Percentiles rank a stretch among this genome's conserved stretches.
These are phyloP conservation scores for Murraya koenigii DNA, from an alignment of 345 rosid genomes.

Conservation along the genomic window DNA sequence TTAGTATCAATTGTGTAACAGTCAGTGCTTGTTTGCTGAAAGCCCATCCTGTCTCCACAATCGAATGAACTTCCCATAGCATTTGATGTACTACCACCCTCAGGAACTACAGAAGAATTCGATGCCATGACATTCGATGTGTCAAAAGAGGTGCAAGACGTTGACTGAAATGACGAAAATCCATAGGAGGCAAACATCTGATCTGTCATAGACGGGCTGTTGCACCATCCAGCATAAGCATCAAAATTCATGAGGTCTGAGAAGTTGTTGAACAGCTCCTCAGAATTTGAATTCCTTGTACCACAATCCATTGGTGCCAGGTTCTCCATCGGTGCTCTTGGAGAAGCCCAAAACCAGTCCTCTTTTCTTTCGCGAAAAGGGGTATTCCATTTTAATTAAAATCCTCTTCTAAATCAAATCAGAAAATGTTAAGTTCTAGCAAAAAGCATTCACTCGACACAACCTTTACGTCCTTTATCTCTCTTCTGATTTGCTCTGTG, in stretches of 20 bases:
- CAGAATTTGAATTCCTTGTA: constrained; percentile 34
- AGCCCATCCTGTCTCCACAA: constrained; percentile 38
- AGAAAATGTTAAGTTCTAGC: constrained; percentile 20
- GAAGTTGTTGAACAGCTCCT: constrained; percentile 48
- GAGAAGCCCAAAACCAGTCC: constrained; percentile 42
- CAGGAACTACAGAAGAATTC: constrained; percentile 27
- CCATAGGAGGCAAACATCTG: constrained; percentile 45
- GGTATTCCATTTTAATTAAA: constrained; percentile 48
- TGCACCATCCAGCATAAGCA: constrained; percentile 61
- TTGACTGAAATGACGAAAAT: constrained; percentile 35
- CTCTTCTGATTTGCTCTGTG: background rate
- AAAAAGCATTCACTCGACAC: background rate
- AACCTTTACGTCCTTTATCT: constrained; percentile 1
- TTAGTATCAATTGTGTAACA: constrained; percentile 25
- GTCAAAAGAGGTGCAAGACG: constrained; percentile 40
- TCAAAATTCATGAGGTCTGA: constrained; percentile 66
- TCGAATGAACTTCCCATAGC: constrained; percentile 33
- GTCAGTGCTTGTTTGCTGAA: constrained; percentile 32
- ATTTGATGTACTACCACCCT: constrained; percentile 22
- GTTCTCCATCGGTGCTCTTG: constrained; percentile 43
- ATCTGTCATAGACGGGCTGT: constrained; percentile 46
- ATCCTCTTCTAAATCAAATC: constrained; percentile 8
- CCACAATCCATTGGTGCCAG: constrained; percentile 18
- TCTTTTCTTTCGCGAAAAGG: constrained; percentile 52
- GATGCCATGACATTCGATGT: constrained; percentile 29